These are phyloP conservation scores for Cercophora samala DNA, from an alignment of 495 filamentous ascomycete species.

Conservation along the genomic window DNA sequence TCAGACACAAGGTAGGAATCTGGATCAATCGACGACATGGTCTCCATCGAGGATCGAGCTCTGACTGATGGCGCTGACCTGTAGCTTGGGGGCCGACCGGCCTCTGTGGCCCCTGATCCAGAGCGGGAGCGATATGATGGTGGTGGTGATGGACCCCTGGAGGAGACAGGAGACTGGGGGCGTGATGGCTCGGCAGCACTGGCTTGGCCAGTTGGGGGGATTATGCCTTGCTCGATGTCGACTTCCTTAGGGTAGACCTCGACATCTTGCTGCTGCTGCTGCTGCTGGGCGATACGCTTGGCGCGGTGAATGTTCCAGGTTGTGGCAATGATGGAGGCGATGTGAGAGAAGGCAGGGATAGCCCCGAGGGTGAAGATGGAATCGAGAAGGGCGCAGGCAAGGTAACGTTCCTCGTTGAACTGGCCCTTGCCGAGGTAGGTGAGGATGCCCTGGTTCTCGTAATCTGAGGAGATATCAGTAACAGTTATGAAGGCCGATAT, in stretches of 20 bases:
- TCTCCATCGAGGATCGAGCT: constrained; percentile 11
- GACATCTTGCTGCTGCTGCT: constrained; percentile 16
- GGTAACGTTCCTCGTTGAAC: neutral
- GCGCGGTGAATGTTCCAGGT: constrained; percentile 63
- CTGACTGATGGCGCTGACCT: neutral
- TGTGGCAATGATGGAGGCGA: constrained; percentile 44
- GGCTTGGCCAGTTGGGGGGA: neutral
- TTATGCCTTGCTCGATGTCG: constrained; percentile 6
- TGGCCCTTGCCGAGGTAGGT: constrained; percentile 8
- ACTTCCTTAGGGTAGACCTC: constrained; percentile 5
- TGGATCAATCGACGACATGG: constrained; percentile 6
- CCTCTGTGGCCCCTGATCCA: neutral
- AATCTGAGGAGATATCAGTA: neutral
- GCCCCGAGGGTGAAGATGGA: neutral
- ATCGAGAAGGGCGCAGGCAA: neutral
- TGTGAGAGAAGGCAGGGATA: constrained; percentile 7
- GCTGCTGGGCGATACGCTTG: constrained; percentile 22
- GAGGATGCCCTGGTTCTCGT: constrained; percentile 3
- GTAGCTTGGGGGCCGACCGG: constrained; percentile 9
- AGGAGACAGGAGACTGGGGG: neutral
- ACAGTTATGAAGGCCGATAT: neutral
- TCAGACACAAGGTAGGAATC: constrained; percentile 13
- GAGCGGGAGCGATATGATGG: constrained; percentile 7
- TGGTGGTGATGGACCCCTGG: constrained; percentile 6
- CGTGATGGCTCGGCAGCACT: neutral